Evolutionary conservation across 345 rosid species (phyloP), one percentile per base, ranked within the genome.

Genomic region (Bruguiera sexangula): DNA sequence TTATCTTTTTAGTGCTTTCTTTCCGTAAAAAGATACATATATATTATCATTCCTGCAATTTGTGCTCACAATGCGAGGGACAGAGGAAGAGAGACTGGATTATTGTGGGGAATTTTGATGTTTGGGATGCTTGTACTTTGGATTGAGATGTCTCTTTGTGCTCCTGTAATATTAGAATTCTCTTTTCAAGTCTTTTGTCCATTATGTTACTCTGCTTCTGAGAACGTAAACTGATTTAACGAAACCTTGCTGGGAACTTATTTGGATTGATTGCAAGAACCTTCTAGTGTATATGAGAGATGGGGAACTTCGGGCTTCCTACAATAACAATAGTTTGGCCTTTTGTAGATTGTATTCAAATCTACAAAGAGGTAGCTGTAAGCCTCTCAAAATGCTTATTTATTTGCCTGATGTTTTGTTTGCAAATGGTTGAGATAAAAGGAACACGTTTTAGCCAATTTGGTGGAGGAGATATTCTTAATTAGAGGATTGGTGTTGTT

Each of bases 91-190:
- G 57, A 69, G n/a, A 71, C 65, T 67, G 29, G 53, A 19, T 62
- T 39, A 71, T 67, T 64, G 78, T 62, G 77, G 78, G 83, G 61
- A 37, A 39, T 72, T 73, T 70, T 71, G 79, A 69, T 73, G 77
- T 66, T 24, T 43, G 79, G 79, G 71, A 61, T 72, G 63, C 62
- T 31, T 70, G 73, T 76, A 66, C 73, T 80, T 70, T 30, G 48
- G 55, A 46, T 56, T 69, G 66, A 66, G 58, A 52, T 70, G 59
- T 76, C 79, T 66, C 76, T 72, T 73, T 80, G 81, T 78, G 83
- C 72, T 79, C 72, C 72, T 78, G 83, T 82, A 80, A 78, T 80
- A 71, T 67, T 78, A 67, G 75, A 72, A 62, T 71, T 62, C 60
- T 68, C 20, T 16, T 16, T 59, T 60, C 46, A 57, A 56, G 30